phyloP scores from a whole-genome alignment of 768 basidiomycete genomes.

The Mycena rosella region DNA sequence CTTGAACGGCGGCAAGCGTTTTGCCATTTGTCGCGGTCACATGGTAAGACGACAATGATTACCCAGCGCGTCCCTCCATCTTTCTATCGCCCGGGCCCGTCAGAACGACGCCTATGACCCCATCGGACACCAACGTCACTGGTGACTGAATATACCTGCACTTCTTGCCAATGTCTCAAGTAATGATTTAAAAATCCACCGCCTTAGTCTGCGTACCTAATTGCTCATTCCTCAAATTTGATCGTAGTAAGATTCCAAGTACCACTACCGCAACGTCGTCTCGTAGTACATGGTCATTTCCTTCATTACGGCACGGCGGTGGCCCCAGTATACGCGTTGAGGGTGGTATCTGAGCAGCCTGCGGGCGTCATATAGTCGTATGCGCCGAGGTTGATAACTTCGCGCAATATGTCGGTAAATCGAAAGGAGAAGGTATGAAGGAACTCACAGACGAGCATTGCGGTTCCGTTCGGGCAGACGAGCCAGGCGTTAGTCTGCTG shows the following conservation, averaged over 20 bases:
- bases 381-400: slow-evolving; percentile 65
- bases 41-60: no score
- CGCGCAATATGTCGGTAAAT: background rate
- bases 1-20: no score
- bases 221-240: background rate
- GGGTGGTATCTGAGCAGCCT: slow-evolving; percentile 71
- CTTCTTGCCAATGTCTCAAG: no score
- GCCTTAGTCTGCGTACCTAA: no score
- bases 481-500: slow-evolving; percentile 72
- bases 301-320: slow-evolving; percentile 51
- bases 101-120: no score
- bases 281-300: background rate
- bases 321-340: slow-evolving; percentile 70
- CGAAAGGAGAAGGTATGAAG: background rate
- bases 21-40: no score
- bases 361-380: slow-evolving; percentile 69
- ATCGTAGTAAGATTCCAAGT: background rate
- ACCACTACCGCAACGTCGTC: background rate
- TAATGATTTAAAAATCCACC: no score
- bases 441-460: slow-evolving; percentile 37
- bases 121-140: no score
- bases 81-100: no score
- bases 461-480: slow-evolving; percentile 55
- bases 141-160: no score
- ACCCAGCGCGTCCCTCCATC: no score